phyloP scores from a whole-genome alignment of 108 stramenopile genomes.

The Aurantiochytrium sp. region DNA sequence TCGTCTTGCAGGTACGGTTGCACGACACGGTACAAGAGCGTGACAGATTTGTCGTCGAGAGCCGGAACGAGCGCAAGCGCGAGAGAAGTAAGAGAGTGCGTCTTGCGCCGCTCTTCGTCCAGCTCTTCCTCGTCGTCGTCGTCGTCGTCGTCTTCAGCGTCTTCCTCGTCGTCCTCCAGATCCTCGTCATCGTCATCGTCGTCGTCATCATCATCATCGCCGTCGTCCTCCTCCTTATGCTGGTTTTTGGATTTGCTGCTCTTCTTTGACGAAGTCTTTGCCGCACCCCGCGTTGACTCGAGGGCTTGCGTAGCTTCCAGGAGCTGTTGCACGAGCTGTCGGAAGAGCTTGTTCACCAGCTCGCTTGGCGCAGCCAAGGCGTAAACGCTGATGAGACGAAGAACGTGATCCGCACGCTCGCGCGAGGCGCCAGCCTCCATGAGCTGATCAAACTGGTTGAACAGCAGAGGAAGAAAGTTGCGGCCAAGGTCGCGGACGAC shows the following conservation, averaged over 20 bases:
- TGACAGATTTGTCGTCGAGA: background rate
- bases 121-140: background rate
- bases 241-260: background rate
- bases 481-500: background rate
- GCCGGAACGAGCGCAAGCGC: background rate
- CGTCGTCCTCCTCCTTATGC: too few relatives aligned
- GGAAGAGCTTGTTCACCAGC: background rate
- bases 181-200: background rate
- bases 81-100: background rate
- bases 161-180: background rate
- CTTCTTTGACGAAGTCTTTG: background rate
- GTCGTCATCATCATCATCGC: background rate
- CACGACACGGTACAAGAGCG: background rate
- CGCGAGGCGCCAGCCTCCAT: background rate
- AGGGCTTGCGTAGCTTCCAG: background rate
- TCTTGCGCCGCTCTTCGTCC: background rate
- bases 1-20: background rate
- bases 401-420: background rate
- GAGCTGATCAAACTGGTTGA: conserved; percentile 13
- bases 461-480: background rate
- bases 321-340: background rate
- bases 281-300: background rate
- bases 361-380: background rate
- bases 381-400: background rate
- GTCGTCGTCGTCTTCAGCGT: background rate